Percentiles rank a stretch among this genome's conserved stretches.
phyloP scores from a whole-genome alignment of 176 grass and related monocot species.

The Pharus latifolius region DNA sequence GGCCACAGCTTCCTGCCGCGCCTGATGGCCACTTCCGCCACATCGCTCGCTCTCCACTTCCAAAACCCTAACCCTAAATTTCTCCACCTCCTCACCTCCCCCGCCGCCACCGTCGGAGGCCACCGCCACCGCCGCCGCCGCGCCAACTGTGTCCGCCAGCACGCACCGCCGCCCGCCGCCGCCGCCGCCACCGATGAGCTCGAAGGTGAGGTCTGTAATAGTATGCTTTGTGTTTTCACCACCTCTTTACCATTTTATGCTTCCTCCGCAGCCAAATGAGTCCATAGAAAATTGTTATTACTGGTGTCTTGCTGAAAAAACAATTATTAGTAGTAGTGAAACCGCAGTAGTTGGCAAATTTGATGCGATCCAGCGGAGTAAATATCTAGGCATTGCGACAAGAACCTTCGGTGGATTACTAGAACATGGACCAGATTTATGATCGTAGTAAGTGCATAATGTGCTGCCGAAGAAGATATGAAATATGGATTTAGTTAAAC shows the following conservation, averaged over 20 bases:
- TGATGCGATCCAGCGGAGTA: too few relatives aligned
- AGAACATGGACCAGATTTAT: background rate
- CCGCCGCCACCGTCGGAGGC: background rate
- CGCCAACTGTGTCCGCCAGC: background rate
- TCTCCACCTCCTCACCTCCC: background rate
- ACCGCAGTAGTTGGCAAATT: background rate
- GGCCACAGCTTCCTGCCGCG: background rate
- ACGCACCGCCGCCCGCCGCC: background rate
- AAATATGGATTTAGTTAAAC: background rate
- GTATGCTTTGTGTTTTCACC: background rate
- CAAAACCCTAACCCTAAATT: background rate
- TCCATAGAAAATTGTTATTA: too few relatives aligned
- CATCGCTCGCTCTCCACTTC: background rate
- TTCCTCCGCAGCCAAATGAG: too few relatives aligned
- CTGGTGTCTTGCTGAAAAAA: background rate
- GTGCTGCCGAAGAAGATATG: background rate
- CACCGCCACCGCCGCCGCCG: background rate
- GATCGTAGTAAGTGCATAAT: background rate
- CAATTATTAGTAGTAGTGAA: background rate
- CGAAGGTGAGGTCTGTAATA: constrained; percentile 20
- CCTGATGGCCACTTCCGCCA: background rate
- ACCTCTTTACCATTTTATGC: background rate
- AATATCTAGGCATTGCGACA: too few relatives aligned
- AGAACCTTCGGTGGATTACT: too few relatives aligned
- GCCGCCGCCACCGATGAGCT: background rate